These are phyloP conservation scores for Ascochyta viciae-villosae DNA, from an alignment of 2,329 filamentous ascomycete genomes.

Conservation along the genomic window DNA sequence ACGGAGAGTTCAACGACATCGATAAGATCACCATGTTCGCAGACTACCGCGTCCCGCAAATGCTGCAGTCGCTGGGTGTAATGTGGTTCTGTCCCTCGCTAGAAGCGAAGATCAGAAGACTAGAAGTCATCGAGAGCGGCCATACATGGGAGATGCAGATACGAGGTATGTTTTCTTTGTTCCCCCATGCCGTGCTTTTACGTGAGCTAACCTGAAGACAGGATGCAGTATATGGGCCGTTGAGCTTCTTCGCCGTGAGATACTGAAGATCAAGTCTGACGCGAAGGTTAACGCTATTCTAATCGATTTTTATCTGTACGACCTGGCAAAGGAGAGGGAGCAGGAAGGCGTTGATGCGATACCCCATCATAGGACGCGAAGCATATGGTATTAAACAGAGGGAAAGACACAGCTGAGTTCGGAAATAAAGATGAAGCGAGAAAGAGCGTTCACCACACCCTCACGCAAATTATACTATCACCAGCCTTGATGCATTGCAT, in stretches of 20 bases:
- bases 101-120: constrained; percentile 70
- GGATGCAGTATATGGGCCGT: constrained; percentile 96
- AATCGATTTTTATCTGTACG: constrained; percentile 97
- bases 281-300: constrained; percentile 81
- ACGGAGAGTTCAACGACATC: constrained; percentile 86
- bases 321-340: constrained; percentile 88
- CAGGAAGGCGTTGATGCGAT: constrained; percentile 53
- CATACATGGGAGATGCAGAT: constrained; percentile 85
- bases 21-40: constrained; percentile 98
- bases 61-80: constrained; percentile 82
- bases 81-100: constrained; percentile 84
- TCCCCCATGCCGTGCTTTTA: constrained; percentile 24
- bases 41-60: constrained; percentile 96
- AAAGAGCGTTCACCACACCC: too few species aligned
- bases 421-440: too few species aligned
- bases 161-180: constrained; percentile 62
- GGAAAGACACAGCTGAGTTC: neutral
- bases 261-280: constrained; percentile 74
- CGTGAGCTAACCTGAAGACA: constrained; percentile 37
- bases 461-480: neutral
- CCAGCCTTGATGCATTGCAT: neutral
- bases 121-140: constrained; percentile 72
- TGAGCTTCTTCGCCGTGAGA: constrained; percentile 84
- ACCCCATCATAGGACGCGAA: constrained; percentile 87
- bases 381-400: constrained; percentile 83